Evolutionary conservation across 2,329 filamentous ascomycete species (phyloP), one percentile per base, ranked within the genome.

Genomic region (Fusarium brachygibbosum): DNA sequence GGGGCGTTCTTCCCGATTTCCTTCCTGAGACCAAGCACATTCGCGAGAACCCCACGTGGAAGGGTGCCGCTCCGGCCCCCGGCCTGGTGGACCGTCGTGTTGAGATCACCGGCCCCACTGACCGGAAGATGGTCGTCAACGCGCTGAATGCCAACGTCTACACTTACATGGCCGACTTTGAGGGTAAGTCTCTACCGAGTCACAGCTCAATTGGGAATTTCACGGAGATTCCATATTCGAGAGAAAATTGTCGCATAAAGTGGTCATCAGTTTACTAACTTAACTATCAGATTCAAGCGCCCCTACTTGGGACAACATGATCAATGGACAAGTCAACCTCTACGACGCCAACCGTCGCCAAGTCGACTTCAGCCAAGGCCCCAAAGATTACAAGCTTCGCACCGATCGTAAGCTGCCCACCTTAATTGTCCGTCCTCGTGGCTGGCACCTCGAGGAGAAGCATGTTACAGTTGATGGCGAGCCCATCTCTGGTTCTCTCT

Each of bases 111-210:
- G 96, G 96, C 11, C 96, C 96, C 1, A 98, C 94, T 9, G 96
- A 98, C 82, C 88, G 96, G 73, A 99, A 98, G 88, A 99, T 99
- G 96, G 94, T 98, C 48, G 93, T 98, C 68, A 99, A 99, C 80
- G 96, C 96, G 12, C 79, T 98, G 79, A 99, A 98, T 82, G 91
- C 95, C 45, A 88, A 98, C 76, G 96, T 98, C 25, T 98, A 93
- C 91, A 98, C 95, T 58, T 99, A 98, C 78, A 99, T 99, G 96
- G 96, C 96, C 48, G 96, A 99, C 82, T 97, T 99, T 73, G 96
- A 99, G 83, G 95, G 94, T 96, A 81, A 76, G 87, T 79, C 34
- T 17, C 6, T 38, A 14, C 5, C 37, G 14, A 38, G 12, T 11
- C 23, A 3, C 13, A 7, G 17, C 9, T 31, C 21, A 19, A 19